Base-by-base conservation (phyloP, 2,329 filamentous ascomycete genomes). In the Canariomyces notabilis region DNA sequence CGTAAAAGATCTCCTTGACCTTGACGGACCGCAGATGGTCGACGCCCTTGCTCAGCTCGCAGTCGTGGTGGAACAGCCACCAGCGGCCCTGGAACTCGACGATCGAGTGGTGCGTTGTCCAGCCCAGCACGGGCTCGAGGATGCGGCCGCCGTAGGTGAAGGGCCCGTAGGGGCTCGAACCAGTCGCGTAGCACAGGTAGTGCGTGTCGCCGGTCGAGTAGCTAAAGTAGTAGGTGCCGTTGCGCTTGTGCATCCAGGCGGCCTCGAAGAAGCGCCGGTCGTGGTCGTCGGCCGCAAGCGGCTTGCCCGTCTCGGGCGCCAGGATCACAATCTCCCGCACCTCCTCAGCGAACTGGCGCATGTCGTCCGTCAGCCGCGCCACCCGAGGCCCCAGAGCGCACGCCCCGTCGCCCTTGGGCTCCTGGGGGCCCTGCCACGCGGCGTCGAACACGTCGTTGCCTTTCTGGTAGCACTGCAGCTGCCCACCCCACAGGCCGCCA, bases 51-150 rank as follows among this genome's bases (percentile, higher is more conserved):
- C 81, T 85, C 46, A 88, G 62, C 60, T 80, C 77, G 49, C 80
- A 80, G 67, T 89, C 86, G 61, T 89, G 86, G 62, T 89, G 81
- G 63, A 89, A 89, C 46, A 90, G 62, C 65, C 79, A 89, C 79
- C 85, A 89, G 53, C 74, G 77, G 4, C 76, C 82, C 64, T 79
- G 63, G 59, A 85, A 87, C 70, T 89, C 83, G 8, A 83, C 83
- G 55, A 90, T 83, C 3, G 81, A 86, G 63, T 89, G 86, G 66
- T 89, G 86, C 44, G 86, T 90, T 35, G 86, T 89, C 86, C 86
- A 90, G 1, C 86, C 85, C 20, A 85, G 64, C 5, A 90, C 86
- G 0, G 85, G 86, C 70, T 89, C 84, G 39, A 90, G 63, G 44
- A 90, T 83, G 37, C 79, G 69, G 0, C 86, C 85, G 0, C 72